phyloP scores from a whole-genome alignment of 1,284 basidiomycete species.

The Polyporus tsugae region DNA sequence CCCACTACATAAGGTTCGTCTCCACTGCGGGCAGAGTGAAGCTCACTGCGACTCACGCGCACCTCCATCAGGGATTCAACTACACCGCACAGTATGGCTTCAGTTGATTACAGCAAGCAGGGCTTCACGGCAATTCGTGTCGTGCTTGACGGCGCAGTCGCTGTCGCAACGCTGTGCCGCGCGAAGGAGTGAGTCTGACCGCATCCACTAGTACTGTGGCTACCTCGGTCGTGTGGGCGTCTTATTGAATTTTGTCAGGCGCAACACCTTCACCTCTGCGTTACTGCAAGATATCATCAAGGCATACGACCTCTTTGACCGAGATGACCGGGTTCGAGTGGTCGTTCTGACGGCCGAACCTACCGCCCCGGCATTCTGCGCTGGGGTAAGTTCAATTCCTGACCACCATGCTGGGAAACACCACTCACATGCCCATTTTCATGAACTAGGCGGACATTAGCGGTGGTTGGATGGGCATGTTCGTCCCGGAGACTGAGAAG shows the following conservation, averaged over 20 bases:
- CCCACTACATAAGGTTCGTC: not conserved
- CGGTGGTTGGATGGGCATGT: conserved; percentile 34
- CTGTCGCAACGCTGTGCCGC: conserved; percentile 53
- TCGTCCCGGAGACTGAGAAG: conserved; percentile 43
- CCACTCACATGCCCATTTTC: not conserved
- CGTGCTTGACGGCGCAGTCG: conserved; percentile 50
- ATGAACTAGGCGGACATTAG: conserved; percentile 56
- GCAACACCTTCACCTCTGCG: conserved; percentile 51
- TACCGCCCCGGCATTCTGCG: conserved; percentile 59
- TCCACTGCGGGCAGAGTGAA: not conserved
- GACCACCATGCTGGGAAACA: not conserved
- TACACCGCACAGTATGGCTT: conserved; percentile 22
- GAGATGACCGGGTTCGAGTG: conserved; percentile 59
- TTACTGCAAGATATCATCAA: conserved; percentile 50
- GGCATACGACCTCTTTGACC: conserved; percentile 55
- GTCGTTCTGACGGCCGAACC: conserved; percentile 61
- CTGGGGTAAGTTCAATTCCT: conserved; percentile 50
- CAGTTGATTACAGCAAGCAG: conserved; percentile 47
- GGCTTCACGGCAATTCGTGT: conserved; percentile 52
- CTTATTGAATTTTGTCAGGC: conserved; percentile 41
- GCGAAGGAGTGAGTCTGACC: conserved; percentile 51
- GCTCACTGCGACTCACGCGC: not conserved
- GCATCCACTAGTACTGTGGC: not conserved
- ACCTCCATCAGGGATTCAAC: not conserved
- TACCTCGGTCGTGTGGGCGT: not conserved